A percentile compares a stretch with the other conserved stretches of the same genome.
These are phyloP conservation scores for Tolypocladium amazonense DNA, from an alignment of 2,329 filamentous ascomycete species.

Conservation along the genomic window DNA sequence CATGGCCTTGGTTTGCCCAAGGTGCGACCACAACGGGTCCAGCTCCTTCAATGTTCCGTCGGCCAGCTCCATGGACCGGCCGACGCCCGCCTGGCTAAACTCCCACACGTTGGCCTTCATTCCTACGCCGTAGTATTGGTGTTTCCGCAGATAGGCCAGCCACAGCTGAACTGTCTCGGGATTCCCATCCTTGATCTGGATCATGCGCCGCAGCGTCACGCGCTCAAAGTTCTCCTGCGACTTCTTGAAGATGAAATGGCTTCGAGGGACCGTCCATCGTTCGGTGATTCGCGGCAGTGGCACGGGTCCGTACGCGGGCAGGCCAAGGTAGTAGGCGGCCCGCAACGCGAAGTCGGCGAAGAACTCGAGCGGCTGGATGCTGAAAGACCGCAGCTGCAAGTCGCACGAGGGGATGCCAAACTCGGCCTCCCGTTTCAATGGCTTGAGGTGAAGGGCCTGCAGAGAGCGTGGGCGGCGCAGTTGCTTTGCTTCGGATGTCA, in stretches of 20 bases:
- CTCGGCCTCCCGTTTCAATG: conserved; percentile 62
- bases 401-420: conserved; percentile 80
- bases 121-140: conserved; percentile 90
- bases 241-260: conserved; percentile 94
- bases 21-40: conserved; percentile 41
- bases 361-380: conserved; percentile 80
- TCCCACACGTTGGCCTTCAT: conserved; percentile 99
- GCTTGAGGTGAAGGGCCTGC: conserved; percentile 76
- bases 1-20: conserved; percentile 40
- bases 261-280: conserved; percentile 85
- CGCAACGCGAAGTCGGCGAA: conserved; percentile 91
- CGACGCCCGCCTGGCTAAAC: conserved; percentile 56
- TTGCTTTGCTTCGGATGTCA: neutral
- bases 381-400: conserved; percentile 88
- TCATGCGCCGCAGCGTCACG: conserved; percentile 72
- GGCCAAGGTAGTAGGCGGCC: conserved; percentile 84
- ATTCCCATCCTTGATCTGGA: conserved; percentile 88
- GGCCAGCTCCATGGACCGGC: conserved; percentile 13
- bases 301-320: conserved; percentile 76
- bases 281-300: conserved; percentile 80
- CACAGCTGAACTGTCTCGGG: conserved; percentile 82
- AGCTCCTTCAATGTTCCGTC: conserved; percentile 21
- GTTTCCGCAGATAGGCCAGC: conserved; percentile 85
- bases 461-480: conserved; percentile 64
- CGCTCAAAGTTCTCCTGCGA: conserved; percentile 96